Conservation (phyloP, 2,329 filamentous ascomycete genomes). For the Ceratocystiopsis minuta region DNA sequence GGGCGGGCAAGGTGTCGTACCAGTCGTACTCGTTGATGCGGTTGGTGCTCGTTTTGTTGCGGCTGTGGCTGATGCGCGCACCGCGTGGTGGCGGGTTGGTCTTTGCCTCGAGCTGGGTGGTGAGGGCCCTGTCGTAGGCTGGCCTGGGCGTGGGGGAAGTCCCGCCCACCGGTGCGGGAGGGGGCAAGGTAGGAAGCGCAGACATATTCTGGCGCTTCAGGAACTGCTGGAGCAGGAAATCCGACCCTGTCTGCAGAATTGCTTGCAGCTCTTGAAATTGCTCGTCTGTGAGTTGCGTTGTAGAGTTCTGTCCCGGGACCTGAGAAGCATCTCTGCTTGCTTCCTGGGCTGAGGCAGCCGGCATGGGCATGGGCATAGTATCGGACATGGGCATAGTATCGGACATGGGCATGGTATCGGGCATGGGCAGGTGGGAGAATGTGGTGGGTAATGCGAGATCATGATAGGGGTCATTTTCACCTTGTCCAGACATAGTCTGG, state of each 20-base stretch:
- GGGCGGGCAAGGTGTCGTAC: conserved; percentile 7
- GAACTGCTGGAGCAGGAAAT: neutral
- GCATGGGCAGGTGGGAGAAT: neutral
- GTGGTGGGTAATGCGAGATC: no score
- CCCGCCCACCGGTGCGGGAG: neutral
- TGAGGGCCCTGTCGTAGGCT: no score
- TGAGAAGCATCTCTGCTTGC: no score
- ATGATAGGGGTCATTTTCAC: no score
- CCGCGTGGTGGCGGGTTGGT: conserved; percentile 3
- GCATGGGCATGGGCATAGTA: no score
- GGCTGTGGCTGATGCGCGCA: conserved; percentile 6
- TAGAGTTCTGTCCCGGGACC: no score
- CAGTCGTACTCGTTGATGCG: conserved; percentile 9
- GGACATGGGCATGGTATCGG: neutral
- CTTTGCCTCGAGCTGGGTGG: conserved; percentile 5
- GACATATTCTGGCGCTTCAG: neutral
- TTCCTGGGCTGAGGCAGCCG: no score
- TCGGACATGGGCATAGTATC: no score
- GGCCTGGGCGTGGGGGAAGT: neutral
- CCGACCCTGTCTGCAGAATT: no score
- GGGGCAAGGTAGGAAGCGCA: neutral
- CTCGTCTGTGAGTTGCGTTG: no score
- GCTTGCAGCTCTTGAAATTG: no score
- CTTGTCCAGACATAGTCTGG: no score
- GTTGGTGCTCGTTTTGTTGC: conserved; percentile 3